Conservation (phyloP, 2,329 filamentous ascomycete genomes). For the Lomentospora prolificans region DNA sequence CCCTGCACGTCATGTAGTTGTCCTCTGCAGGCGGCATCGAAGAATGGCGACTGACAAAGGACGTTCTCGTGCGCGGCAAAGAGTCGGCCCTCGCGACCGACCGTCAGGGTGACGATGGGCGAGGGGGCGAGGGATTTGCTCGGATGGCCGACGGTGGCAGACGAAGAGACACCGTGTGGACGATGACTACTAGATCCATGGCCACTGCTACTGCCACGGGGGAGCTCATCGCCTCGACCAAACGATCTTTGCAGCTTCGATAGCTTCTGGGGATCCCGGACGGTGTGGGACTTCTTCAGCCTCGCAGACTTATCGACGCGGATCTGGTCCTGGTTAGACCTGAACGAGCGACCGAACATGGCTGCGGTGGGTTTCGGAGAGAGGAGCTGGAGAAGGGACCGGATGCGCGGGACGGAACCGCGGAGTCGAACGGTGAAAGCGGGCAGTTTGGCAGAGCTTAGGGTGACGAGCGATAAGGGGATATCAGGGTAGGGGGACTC, state of each 20-base stretch:
- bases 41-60: constrained; percentile 69
- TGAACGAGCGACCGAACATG: constrained; percentile 93
- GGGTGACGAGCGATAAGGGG: neutral
- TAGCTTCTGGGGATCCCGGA: constrained; percentile 67
- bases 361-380: constrained; percentile 22
- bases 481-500: neutral
- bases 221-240: constrained; percentile 22
- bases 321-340: constrained; percentile 53
- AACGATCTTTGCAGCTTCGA: constrained; percentile 80
- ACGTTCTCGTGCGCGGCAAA: constrained; percentile 89
- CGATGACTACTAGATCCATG: constrained; percentile 12
- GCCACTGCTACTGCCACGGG: neutral
- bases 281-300: constrained; percentile 48
- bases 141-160: neutral
- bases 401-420: neutral
- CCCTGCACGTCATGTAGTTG: neutral
- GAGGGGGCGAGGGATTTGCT: constrained; percentile 24
- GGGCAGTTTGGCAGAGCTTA: neutral
- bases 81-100: constrained; percentile 73
- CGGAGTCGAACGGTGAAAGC: neutral
- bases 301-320: constrained; percentile 83
- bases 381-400: constrained; percentile 5
- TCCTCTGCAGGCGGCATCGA: constrained; percentile 27
- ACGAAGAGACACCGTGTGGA: neutral
- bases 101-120: constrained; percentile 67